Evolutionary conservation across 257 asterid genomes (phyloP), one percentile per base, ranked within the genome.

Genomic region (Nicotiana knightiana): DNA sequence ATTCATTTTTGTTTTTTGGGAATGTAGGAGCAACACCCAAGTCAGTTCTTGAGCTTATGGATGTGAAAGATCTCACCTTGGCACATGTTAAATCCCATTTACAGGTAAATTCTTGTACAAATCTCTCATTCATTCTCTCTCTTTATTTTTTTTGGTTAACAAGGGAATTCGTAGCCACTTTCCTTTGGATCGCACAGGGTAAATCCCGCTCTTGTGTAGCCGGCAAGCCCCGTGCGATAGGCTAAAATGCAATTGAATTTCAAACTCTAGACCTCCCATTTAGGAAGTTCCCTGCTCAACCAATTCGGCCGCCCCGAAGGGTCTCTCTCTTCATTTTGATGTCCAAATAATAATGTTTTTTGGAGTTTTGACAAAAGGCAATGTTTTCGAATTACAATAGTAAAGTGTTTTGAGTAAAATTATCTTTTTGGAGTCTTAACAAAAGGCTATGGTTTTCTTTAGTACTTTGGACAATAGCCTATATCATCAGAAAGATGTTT

Each of bases 1-100:
- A 17, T 59, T 55, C 10, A 28, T 46, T 43, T 43, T 43, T 43
- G 51, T 8, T 43, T 39, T 54, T 26, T 32, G 68, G n/a, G 16
- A 17, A 21, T 58, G 79, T 35, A 94, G 98, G 98, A 91, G 98
- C 98, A 18, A 94, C 98, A 58, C 98, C 98, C 16, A 94, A 94
- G 84, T 94, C 97, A 66, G 97, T 94, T 86, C 98, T 94, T 85
- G 98, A 94, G 88, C 97, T 94, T 4, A 94, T 94, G 98, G 97
- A 94, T 89, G 98, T 91, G 28, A 94, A 93, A 87, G 98, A 94
- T 90, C 97, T 94, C 82, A 94, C 98, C 83, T 92, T 94, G 84
- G 97, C 98, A 10, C 98, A 94, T 86, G 98, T 94, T 71, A 94
- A 94, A 87, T 94, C 98, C 85, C 98, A 94, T 88, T 90, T 94